Conservation (phyloP, 176 grass and related monocot species). For the Secale cereale region DNA sequence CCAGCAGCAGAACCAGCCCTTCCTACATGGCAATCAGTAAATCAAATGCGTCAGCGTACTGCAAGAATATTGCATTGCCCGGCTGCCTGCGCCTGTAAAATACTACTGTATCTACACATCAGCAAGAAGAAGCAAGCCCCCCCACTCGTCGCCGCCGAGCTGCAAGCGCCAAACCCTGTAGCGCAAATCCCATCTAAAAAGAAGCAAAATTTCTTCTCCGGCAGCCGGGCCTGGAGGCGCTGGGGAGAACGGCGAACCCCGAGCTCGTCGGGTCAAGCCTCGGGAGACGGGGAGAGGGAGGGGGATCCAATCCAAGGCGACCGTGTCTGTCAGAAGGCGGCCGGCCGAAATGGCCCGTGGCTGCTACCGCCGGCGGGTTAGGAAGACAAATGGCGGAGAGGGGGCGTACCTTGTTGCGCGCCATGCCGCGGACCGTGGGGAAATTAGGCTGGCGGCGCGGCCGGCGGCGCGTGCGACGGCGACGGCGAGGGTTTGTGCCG, state of each 20-base stretch:
- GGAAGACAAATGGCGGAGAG: no score
- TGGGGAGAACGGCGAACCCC: not conserved
- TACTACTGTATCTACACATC: not conserved
- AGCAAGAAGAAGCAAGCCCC: not conserved
- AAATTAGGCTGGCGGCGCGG: not conserved
- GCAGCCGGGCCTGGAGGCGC: not conserved
- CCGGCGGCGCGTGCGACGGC: no score
- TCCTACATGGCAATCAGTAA: slow-evolving; percentile 34
- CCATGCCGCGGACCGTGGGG: slow-evolving; percentile 13
- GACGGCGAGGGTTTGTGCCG: not conserved
- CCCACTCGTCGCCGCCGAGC: not conserved
- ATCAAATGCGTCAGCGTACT: not conserved
- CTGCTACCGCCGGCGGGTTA: no score
- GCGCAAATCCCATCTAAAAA: not conserved
- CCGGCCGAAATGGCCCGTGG: not conserved
- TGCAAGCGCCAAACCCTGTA: not conserved
- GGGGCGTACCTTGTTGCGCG: slow-evolving; percentile 38
- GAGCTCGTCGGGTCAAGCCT: not conserved
- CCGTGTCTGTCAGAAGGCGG: not conserved
- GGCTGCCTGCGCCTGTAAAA: not conserved
- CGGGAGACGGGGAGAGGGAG: not conserved
- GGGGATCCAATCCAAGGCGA: not conserved
- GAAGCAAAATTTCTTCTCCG: not conserved
- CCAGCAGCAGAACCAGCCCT: slow-evolving; percentile 69
- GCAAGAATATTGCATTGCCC: not conserved